Evolutionary conservation across 805 yeast genomes (phyloP), one percentile per base, ranked within the genome.

Genomic region (Saccharomycopsis javanensis): DNA sequence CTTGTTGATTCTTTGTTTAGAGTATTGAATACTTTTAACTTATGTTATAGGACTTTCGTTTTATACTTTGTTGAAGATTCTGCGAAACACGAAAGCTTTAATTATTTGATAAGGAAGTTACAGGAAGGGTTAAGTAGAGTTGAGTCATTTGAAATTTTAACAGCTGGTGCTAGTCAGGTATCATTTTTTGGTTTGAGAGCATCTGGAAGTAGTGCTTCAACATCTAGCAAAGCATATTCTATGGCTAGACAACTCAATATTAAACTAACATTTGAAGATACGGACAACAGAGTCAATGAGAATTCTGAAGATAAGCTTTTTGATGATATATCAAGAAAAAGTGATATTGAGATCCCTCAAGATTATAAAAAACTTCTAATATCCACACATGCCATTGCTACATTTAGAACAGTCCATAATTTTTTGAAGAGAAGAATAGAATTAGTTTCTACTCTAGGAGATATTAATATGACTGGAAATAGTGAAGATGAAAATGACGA

Each of bases 121-220:
- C 94, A 88, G 60, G 90, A 86, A 57, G 81, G 88, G 0, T 69
- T 89, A 23, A 81, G 88, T 1, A 76, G 96, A 63, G 75, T 82
- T 0, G 97, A 90, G 66, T 73, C 84, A 0, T 87, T 89, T 67
- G 85, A 82, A 45, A 80, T 89, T 16, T 67, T 72, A 11, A 55
- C 57, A 10, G 55, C 62, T 5, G 71, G 71, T 11, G 69, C 71
- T 57, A 64, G 87, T 34, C 34, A 53, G 20, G 53, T 23, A 16
- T 18, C 13, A 59, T 62, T 33, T 50, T 48, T 37, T 20, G 37
- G 46, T n/a, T 18, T 48, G 4, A 31, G 30, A 10, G 27, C 51
- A 13, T 30, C 27, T 4, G 42, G 52, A 15, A 25, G 33, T 25
- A 53, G 56, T 8, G 31, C 31, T 27, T 52, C 34, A 46, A 34